Conservation (phyloP, 768 basidiomycete species). For the Crepidotus variabilis region DNA sequence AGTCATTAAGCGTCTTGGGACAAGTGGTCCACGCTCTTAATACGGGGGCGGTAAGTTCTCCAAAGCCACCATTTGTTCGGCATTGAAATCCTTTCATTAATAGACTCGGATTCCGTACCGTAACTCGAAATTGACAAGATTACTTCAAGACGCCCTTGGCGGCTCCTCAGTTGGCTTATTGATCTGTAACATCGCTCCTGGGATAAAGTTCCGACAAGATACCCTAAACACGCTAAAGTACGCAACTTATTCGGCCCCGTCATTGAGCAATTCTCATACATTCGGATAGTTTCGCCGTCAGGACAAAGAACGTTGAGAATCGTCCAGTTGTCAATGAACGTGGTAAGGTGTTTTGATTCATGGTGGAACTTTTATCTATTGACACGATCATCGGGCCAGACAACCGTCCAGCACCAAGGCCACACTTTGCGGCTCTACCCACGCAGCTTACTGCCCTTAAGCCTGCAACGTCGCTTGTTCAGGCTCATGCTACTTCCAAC, state of each 20-base stretch:
- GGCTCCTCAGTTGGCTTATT: slow-evolving; percentile 76
- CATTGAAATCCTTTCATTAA: background rate
- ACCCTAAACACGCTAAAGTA: slow-evolving; percentile 91
- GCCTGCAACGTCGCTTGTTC: slow-evolving; percentile 44
- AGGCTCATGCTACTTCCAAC: slow-evolving; percentile 32
- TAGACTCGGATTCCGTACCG: slow-evolving; percentile 84
- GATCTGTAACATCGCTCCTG: slow-evolving; percentile 87
- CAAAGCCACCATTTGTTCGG: background rate
- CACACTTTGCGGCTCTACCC: slow-evolving; percentile 59
- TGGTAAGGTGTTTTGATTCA: slow-evolving; percentile 37
- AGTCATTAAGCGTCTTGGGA: slow-evolving; percentile 80
- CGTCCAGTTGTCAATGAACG: slow-evolving; percentile 75
- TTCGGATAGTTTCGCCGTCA: slow-evolving; percentile 62
- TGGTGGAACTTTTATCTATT: background rate
- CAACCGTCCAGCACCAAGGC: slow-evolving; percentile 53
- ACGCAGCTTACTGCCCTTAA: slow-evolving; percentile 41
- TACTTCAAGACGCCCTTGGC: slow-evolving; percentile 88
- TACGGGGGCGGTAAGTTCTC: slow-evolving; percentile 52
- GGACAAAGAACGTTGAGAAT: slow-evolving; percentile 86
- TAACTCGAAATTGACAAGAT: slow-evolving; percentile 84
- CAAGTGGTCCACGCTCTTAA: slow-evolving; percentile 88
- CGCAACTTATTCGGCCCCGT: slow-evolving; percentile 13
- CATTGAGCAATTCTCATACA: background rate
- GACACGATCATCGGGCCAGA: slow-evolving; percentile 32
- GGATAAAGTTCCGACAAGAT: slow-evolving; percentile 77